Conservation (phyloP, 495 filamentous ascomycete genomes). For the Penicillium lagena region DNA sequence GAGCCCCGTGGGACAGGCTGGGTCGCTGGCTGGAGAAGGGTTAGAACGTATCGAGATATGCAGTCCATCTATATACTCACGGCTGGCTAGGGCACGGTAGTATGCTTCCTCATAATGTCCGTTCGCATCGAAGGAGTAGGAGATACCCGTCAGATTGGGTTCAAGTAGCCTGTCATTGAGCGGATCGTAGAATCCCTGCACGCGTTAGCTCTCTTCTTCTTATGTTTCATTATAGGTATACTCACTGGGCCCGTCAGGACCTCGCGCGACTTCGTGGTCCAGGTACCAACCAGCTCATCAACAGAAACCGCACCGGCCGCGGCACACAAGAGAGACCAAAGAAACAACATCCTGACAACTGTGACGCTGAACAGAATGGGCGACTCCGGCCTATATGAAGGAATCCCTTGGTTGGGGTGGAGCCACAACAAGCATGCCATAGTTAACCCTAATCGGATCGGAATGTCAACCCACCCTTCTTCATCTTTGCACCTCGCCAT, state of each 20-base stretch:
- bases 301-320: slow-evolving; percentile 28
- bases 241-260: slow-evolving; percentile 70
- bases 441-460: slow-evolving; percentile 19
- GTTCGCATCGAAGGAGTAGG: slow-evolving; percentile 71
- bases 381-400: background rate
- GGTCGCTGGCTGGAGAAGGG: slow-evolving; percentile 44
- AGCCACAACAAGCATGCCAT: slow-evolving; percentile 7
- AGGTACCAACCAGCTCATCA: slow-evolving; percentile 60
- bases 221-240: background rate
- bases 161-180: slow-evolving; percentile 63
- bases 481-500: slow-evolving; percentile 19
- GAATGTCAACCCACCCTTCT: slow-evolving; percentile 1
- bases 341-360: slow-evolving; percentile 12
- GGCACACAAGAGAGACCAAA: slow-evolving; percentile 18
- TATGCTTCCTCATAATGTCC: slow-evolving; percentile 70
- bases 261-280: slow-evolving; percentile 68
- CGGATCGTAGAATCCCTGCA: slow-evolving; percentile 68
- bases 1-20: slow-evolving; percentile 59
- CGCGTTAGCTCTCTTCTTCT: slow-evolving; percentile 1
- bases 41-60: slow-evolving; percentile 1
- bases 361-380: no score
- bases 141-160: slow-evolving; percentile 67
- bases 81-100: slow-evolving; percentile 69
- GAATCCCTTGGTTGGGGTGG: slow-evolving; percentile 17
- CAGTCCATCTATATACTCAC: slow-evolving; percentile 36